Evolutionary conservation across 495 filamentous ascomycete species (phyloP).

Genomic region (Lasiosphaeriaceae sp.): DNA sequence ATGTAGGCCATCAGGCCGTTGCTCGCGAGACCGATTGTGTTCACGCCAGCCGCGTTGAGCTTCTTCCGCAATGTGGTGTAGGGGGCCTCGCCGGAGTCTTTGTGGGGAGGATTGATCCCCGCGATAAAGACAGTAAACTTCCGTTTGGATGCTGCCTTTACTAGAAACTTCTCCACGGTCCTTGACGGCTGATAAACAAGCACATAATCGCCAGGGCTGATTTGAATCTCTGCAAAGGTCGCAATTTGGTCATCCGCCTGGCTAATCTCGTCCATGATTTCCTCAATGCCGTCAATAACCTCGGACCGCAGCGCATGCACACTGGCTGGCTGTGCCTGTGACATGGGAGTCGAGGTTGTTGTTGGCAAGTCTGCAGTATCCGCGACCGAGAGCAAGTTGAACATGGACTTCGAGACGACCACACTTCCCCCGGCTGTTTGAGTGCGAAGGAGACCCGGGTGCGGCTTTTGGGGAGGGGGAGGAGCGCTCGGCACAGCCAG

Average conservation of each 20-base stretch:
- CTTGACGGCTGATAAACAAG: slow-evolving; percentile 76
- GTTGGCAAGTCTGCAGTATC: slow-evolving; percentile 21
- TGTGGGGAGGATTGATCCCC: slow-evolving; percentile 32
- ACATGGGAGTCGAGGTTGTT: slow-evolving; percentile 45
- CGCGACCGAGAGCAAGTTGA: slow-evolving; percentile 62
- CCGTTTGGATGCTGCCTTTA: slow-evolving; percentile 77
- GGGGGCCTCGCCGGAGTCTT: slow-evolving; percentile 44
- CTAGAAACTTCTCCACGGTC: slow-evolving; percentile 80
- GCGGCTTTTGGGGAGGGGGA: slow-evolving; percentile 26
- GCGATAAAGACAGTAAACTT: slow-evolving; percentile 85
- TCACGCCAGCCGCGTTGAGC: slow-evolving; percentile 70
- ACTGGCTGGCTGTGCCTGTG: slow-evolving; percentile 31
- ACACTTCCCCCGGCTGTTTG: slow-evolving; percentile 52
- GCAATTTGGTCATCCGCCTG: slow-evolving; percentile 89
- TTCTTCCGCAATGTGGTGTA: slow-evolving; percentile 64
- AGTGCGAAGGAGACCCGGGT: slow-evolving; percentile 31
- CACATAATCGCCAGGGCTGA: slow-evolving; percentile 85
- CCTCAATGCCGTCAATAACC: slow-evolving; percentile 80
- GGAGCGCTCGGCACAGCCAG: slow-evolving; percentile 39
- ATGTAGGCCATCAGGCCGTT: slow-evolving; percentile 86
- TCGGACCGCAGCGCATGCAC: slow-evolving; percentile 72
- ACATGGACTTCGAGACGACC: slow-evolving; percentile 65
- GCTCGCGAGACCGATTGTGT: slow-evolving; percentile 76
- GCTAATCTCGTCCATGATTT: slow-evolving; percentile 86
- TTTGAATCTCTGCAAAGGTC: slow-evolving; percentile 78